These are phyloP conservation scores for Cicer bijugum DNA, from an alignment of 306 rosid species.

Conservation along the genomic window DNA sequence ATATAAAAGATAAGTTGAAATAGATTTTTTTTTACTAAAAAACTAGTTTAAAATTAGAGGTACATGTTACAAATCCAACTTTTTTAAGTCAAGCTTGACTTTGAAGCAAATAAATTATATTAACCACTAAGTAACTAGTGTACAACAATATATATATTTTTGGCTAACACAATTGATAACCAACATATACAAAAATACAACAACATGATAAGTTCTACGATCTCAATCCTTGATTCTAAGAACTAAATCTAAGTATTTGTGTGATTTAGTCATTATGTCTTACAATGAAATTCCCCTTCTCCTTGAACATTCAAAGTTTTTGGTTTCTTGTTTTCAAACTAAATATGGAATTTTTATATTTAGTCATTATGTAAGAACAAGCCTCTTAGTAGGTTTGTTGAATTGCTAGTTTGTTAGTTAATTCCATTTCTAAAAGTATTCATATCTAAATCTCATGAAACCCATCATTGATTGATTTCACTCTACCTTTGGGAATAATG, in stretches of 20 bases:
- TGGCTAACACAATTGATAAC: not conserved
- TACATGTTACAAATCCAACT: too few species aligned
- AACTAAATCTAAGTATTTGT: not conserved
- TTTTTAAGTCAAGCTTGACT: too few species aligned
- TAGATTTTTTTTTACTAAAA: not conserved
- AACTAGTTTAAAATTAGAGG: too few species aligned
- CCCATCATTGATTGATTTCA: not conserved
- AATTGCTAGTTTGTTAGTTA: not conserved
- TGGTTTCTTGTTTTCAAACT: not conserved
- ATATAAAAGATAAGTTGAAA: not conserved
- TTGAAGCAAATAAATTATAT: not conserved
- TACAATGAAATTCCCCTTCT: not conserved
- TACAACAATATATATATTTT: not conserved
- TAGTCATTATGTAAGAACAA: not conserved
- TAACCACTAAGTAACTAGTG: not conserved
- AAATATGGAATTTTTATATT: too few species aligned
- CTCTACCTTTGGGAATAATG: not conserved
- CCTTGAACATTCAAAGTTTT: not conserved
- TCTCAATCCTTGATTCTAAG: not conserved
- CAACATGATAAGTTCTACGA: not conserved
- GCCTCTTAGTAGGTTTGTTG: too few species aligned
- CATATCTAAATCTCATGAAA: not conserved
- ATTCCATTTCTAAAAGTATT: not conserved
- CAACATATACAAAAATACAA: not conserved
- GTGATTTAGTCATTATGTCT: not conserved